Evolutionary conservation across 352 stramenopile species (phyloP), one percentile per base, ranked within the genome.

Genomic region (Proteromonas lacertae): DNA sequence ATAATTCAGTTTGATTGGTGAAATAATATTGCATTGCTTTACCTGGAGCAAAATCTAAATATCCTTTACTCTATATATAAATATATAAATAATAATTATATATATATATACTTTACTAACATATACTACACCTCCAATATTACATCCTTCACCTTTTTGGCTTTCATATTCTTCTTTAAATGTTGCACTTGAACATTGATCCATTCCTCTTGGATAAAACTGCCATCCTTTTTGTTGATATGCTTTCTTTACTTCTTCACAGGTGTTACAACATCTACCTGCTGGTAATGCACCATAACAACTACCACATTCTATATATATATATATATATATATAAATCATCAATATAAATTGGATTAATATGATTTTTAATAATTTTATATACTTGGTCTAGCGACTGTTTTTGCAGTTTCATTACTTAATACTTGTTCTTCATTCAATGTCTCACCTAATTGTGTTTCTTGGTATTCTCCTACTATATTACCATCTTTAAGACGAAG

Each of bases 261-360:
- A 80, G 0, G 63, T 70, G 19, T 71, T 57, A 44, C 66, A 80
- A 43, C 66, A 80, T 47, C 72, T 50, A 7, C 43, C 49, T 25
- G 58, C 45, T 7, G 55, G 44, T 20, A 51, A 61, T 12, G 65
- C 65, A 12, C 66, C 66, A 47, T 72, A 80, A 47, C 66, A 80
- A 35, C 60, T 57, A 13, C 62, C 63, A 44, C 66, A 80, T 1
- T 51, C 29, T n/a, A n/a, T n/a, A n/a, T n/a, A n/a, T n/a, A 24
- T 52, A n/a, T n/a, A n/a, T n/a, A n/a, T n/a, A n/a, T n/a, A n/a
- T n/a, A n/a, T n/a, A n/a, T n/a, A n/a, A n/a, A n/a, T n/a, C n/a
- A n/a, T n/a, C n/a, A n/a, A n/a, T n/a, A n/a, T n/a, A n/a, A n/a
- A n/a, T n/a, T n/a, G n/a, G n/a, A n/a, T n/a, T n/a, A n/a, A n/a